phyloP scores from a whole-genome alignment of 1,284 basidiomycete species.

The Tilletia horrida region DNA sequence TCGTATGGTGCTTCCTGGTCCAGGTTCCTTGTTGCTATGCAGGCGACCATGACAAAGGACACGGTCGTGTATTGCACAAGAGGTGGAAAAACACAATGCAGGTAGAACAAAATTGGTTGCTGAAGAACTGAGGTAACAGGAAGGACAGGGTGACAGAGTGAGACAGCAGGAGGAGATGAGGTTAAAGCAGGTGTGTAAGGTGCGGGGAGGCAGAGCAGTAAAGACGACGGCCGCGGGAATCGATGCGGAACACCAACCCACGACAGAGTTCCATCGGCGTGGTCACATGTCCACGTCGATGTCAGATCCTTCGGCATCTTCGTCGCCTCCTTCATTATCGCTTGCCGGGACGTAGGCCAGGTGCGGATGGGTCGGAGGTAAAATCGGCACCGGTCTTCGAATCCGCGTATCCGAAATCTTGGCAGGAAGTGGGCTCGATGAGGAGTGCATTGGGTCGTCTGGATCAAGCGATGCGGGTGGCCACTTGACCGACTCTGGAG shows the following conservation, averaged over 20 bases:
- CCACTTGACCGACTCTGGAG: too few species aligned
- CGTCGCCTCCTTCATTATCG: slow-evolving; percentile 12
- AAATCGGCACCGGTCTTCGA: not conserved
- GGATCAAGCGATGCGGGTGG: too few species aligned
- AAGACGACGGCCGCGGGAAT: not conserved
- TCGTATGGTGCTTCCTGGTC: not conserved
- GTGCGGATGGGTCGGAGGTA: not conserved
- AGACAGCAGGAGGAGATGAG: not conserved
- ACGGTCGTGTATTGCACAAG: not conserved
- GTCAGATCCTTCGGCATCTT: slow-evolving; percentile 9
- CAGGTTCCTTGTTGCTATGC: not conserved
- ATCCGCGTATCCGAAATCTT: not conserved
- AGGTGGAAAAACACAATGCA: not conserved
- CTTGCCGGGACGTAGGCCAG: not conserved
- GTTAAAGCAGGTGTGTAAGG: not conserved
- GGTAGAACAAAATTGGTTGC: not conserved
- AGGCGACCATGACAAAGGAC: not conserved
- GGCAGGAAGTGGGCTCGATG: not conserved
- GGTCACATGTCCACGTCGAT: too few species aligned
- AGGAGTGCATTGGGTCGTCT: too few species aligned
- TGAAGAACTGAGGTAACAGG: not conserved
- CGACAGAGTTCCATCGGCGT: not conserved
- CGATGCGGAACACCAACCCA: not conserved
- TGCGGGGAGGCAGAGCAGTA: not conserved
- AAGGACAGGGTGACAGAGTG: not conserved